Conservation (phyloP, 1,284 basidiomycete genomes). For the Kwoniella shivajii region DNA sequence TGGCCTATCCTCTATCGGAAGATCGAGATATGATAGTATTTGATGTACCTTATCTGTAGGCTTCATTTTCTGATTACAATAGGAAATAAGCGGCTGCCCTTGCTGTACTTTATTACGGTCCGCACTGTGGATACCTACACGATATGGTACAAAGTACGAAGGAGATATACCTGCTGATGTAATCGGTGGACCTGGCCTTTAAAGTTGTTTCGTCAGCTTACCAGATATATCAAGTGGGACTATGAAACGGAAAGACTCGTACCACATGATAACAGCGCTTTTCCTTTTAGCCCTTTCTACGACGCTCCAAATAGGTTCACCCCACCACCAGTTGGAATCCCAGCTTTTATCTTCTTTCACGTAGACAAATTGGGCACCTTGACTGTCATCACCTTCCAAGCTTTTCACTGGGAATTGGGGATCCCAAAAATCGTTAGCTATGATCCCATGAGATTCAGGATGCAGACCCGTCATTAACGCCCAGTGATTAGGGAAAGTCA, state of each 20-base stretch:
- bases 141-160: conserved; percentile 76
- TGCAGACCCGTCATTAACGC: conserved; percentile 81
- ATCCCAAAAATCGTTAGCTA: conserved; percentile 90
- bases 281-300: conserved; percentile 70
- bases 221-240: too few species aligned
- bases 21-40: conserved; percentile 74
- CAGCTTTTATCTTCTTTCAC: conserved; percentile 64
- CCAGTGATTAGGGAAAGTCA: conserved; percentile 95
- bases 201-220: too few species aligned
- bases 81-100: neutral
- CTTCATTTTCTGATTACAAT: conserved; percentile 11
- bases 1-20: conserved; percentile 68
- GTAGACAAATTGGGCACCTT: conserved; percentile 49
- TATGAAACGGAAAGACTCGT: too few species aligned
- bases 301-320: conserved; percentile 91
- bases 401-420: too few species aligned
- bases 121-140: conserved; percentile 54
- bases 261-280: conserved; percentile 89
- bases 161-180: conserved; percentile 67
- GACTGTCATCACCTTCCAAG: neutral
- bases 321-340: conserved; percentile 78
- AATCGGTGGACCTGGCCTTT: conserved; percentile 76
- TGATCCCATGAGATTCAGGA: conserved; percentile 84
- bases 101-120: neutral
- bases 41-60: conserved; percentile 65